phyloP scores from a whole-genome alignment of 2,329 filamentous ascomycete genomes.

The Sclerotiophoma versabilis region DNA sequence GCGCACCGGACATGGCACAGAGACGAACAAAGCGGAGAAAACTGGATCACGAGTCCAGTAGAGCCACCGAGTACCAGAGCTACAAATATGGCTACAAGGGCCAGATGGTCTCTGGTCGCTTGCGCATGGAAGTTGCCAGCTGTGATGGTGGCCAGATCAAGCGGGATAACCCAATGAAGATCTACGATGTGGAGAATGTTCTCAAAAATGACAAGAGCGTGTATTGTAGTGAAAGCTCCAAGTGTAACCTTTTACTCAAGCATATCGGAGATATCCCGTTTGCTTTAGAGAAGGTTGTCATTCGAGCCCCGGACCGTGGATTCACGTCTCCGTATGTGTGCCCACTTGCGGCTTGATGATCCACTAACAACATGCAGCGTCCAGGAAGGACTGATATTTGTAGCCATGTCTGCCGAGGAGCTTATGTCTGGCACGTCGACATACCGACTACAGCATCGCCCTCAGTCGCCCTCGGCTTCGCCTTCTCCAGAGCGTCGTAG shows the following conservation, averaged over 20 bases:
- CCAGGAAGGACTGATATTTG: conserved; percentile 89
- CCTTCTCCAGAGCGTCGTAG: conserved; percentile 34
- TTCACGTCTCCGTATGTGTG: conserved; percentile 83
- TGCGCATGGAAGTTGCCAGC: conserved; percentile 87
- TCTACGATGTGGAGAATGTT: conserved; percentile 71
- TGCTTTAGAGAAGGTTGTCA: conserved; percentile 82
- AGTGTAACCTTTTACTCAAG: conserved; percentile 84
- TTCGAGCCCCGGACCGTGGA: conserved; percentile 80
- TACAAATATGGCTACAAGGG: conserved; percentile 87
- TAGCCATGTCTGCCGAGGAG: conserved; percentile 84
- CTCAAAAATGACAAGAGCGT: conserved; percentile 82
- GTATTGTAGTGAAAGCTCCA: conserved; percentile 87
- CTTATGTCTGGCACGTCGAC: conserved; percentile 74
- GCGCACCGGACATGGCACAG: conserved; percentile 23
- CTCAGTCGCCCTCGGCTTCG: conserved; percentile 34
- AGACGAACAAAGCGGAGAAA: conserved; percentile 49
- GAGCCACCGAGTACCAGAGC: conserved; percentile 35
- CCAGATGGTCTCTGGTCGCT: conserved; percentile 80
- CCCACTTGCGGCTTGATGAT: conserved; percentile 10
- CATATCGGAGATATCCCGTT: conserved; percentile 85
- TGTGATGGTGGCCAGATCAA: conserved; percentile 81
- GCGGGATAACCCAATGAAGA: conserved; percentile 62
- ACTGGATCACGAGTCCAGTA: conserved; percentile 45
- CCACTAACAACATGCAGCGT: conserved; percentile 64
- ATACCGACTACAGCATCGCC: conserved; percentile 72